These are phyloP conservation scores for Sphaerobolus stellatus DNA, from an alignment of 1,284 basidiomycete genomes.

Conservation along the genomic window DNA sequence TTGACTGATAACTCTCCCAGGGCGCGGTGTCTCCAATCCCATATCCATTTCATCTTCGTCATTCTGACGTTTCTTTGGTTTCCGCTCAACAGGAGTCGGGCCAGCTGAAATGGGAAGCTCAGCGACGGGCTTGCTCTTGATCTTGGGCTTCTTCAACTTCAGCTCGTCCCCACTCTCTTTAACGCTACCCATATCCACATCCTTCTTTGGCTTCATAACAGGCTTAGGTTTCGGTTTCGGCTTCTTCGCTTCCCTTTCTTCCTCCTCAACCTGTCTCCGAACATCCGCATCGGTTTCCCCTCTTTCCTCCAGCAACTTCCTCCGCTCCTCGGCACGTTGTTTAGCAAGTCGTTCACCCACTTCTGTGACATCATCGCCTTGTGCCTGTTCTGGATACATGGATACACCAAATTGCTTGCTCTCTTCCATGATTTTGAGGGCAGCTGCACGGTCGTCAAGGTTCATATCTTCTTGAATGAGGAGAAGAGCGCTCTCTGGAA, in stretches of 20 bases:
- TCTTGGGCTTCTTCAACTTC: not conserved
- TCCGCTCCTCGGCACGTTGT: conserved; percentile 59
- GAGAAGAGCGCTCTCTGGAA: conserved; percentile 71
- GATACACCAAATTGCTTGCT: conserved; percentile 74
- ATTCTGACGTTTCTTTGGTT: too few species aligned
- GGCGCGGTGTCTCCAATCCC: too few species aligned
- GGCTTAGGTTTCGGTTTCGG: conserved; percentile 21
- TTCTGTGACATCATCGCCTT: conserved; percentile 27
- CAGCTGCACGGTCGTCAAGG: conserved; percentile 42
- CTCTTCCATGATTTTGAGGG: conserved; percentile 61
- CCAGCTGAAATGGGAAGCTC: too few species aligned
- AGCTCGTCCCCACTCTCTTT: not conserved
- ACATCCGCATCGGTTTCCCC: conserved; percentile 44
- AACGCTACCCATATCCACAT: not conserved
- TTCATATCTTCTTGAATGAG: conserved; percentile 69
- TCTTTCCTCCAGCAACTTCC: conserved; percentile 57
- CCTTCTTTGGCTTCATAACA: conserved; percentile 17
- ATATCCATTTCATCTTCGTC: too few species aligned
- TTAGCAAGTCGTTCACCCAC: conserved; percentile 47
- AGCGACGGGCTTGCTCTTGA: not conserved
- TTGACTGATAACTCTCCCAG: too few species aligned
- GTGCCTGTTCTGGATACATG: conserved; percentile 66
- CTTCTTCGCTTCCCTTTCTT: conserved; percentile 23
- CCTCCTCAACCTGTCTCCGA: conserved; percentile 24
- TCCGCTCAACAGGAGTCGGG: too few species aligned